Base-by-base conservation (phyloP, 2,329 filamentous ascomycete species). In the Cordyceps javanica region DNA sequence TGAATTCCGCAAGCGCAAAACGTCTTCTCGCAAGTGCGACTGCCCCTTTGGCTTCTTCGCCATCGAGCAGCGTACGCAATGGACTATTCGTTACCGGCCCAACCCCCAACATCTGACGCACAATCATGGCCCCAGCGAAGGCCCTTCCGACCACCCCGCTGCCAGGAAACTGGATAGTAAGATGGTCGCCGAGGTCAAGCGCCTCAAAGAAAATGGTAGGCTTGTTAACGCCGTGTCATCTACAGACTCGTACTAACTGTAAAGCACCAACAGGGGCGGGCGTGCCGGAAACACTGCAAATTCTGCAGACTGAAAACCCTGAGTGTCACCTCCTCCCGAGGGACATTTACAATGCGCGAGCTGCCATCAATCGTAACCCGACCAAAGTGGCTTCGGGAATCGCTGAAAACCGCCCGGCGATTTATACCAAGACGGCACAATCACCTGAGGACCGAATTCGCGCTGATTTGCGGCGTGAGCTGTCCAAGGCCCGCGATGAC, bases 41-140 rank as follows among this genome's bases (percentile, higher is more conserved):
- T 87, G 84, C 61, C 82, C 82, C 30, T 87, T 87, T 67, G 84
- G 84, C n/a, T 86, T 87, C 68, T 87, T 87, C 62, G 84, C 84
- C 57, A 83, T 87, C 39, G 84, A 87, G 68, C 82, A 86, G 65
- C 77, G 84, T 59, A 86, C 82, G 0, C 82, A 87, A 63, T 87
- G 84, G 84, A 83, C 82, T 0, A 80, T 87, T 59, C 77, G 84
- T 54, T 87, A 86, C 65, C 80, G 84, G 5, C 84, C 84, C 2
- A 80, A 86, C 60, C 69, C 75, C 6, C 66, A 75, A 53, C 83
- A 87, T 65, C 71, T 86, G 41, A 70, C 75, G 57, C 84, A 87
- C 68, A 87, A 87, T 64, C 84, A 87, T 64, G 81, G 81, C 0
- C 83, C 84, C 2, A 87, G 84, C 64, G 83, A 87, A 67, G 86